Percentiles rank a stretch among this genome's conserved stretches.
phyloP scores from a whole-genome alignment of 371 early-diverging fungal species.

The Haplosporangium sp. region DNA sequence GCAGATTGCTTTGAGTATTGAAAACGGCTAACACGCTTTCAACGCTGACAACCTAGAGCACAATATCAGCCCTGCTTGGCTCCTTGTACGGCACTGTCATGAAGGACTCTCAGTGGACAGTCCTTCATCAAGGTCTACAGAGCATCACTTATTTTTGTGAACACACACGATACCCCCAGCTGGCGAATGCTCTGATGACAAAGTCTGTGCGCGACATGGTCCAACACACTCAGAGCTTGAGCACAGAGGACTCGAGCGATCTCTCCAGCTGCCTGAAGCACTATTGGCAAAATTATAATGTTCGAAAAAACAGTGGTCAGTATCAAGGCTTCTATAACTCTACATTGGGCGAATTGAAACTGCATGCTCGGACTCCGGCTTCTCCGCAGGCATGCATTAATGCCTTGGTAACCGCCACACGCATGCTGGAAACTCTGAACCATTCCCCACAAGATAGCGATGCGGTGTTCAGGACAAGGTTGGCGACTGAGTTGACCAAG shows the following conservation, averaged over 20 bases:
- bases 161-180: not conserved
- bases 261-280: not conserved
- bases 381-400: constrained; percentile 20
- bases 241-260: not conserved
- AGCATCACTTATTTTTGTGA: constrained; percentile 5
- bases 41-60: constrained; percentile 1
- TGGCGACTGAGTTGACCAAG: constrained; percentile 4
- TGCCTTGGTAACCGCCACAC: constrained; percentile 2
- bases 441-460: not conserved
- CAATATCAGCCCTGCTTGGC: constrained; percentile 1
- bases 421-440: constrained; percentile 7
- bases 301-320: not conserved
- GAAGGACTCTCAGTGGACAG: constrained; percentile 18
- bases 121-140: constrained; percentile 18
- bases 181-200: constrained; percentile 4
- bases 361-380: not conserved
- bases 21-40: not conserved
- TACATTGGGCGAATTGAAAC: constrained; percentile 12
- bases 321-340: not conserved
- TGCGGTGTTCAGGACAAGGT: not conserved
- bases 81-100: constrained; percentile 9
- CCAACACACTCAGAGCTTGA: constrained; percentile 4
- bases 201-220: constrained; percentile 1
- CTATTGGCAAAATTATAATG: constrained; percentile 12
- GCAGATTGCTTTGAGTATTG: too few species aligned